A percentile compares a stretch with the other conserved stretches of the same genome.
Conservation (phyloP, 2,329 filamentous ascomycete genomes). For the Botryotinia globosa region DNA sequence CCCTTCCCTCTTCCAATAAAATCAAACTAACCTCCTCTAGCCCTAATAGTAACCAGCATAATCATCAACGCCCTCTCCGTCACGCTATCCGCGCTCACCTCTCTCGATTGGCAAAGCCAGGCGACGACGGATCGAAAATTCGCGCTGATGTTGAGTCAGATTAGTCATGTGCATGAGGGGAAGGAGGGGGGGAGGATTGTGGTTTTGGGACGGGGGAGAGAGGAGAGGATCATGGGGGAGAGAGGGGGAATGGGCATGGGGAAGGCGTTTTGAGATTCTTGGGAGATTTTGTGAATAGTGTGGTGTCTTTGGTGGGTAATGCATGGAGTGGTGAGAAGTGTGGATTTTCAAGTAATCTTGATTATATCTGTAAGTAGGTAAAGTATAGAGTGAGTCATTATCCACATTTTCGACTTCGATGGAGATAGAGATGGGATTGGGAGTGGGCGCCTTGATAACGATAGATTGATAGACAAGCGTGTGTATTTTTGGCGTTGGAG, state of each 20-base stretch:
- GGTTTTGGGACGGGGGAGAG: constrained; percentile 19
- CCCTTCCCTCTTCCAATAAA: too few relatives aligned
- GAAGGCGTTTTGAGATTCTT: not conserved
- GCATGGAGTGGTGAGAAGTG: not conserved
- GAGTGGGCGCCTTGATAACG: too few relatives aligned
- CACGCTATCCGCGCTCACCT: constrained; percentile 29
- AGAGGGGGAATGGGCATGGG: not conserved
- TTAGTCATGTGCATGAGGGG: constrained; percentile 29
- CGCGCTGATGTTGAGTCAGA: constrained; percentile 27
- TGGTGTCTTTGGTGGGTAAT: not conserved
- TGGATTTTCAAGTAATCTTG: not conserved
- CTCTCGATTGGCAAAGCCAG: constrained; percentile 32
- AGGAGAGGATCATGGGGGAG: not conserved
- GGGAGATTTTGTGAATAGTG: not conserved
- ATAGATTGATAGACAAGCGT: not conserved
- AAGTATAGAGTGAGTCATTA: not conserved
- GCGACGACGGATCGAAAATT: constrained; percentile 30
- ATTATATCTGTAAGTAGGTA: not conserved
- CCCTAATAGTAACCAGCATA: constrained; percentile 29
- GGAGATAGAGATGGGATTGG: not conserved
- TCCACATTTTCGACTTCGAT: not conserved
- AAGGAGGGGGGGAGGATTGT: constrained; percentile 25
- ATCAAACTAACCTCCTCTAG: constrained; percentile 15
- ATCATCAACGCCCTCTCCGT: constrained; percentile 31
- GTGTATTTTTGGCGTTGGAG: not conserved